phyloP scores from a whole-genome alignment of 805 yeast species.

The Priceomyces carsonii region DNA sequence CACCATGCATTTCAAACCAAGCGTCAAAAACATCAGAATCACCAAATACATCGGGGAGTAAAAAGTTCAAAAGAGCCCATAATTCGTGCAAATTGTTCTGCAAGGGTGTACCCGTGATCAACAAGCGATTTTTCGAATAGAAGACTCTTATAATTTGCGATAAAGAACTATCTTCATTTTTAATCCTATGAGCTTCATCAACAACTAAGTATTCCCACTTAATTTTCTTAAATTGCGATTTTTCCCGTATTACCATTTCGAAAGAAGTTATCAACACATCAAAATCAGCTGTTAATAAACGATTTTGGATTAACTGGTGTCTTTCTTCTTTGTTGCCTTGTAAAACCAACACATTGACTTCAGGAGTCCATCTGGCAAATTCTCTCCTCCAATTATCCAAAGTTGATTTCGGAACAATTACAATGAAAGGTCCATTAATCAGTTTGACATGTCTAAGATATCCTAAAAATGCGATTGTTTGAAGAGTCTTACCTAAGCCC shows the following conservation, averaged over 20 bases:
- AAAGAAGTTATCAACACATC: slow-evolving; percentile 91
- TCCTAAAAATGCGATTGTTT: slow-evolving; percentile 90
- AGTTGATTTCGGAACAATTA: slow-evolving; percentile 94
- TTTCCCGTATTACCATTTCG: slow-evolving; percentile 92
- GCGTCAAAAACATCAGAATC: slow-evolving; percentile 88
- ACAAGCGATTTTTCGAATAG: slow-evolving; percentile 77
- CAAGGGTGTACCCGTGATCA: slow-evolving; percentile 94
- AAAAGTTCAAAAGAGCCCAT: slow-evolving; percentile 91
- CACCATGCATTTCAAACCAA: slow-evolving; percentile 71
- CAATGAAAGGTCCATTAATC: slow-evolving; percentile 86
- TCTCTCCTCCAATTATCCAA: slow-evolving; percentile 96
- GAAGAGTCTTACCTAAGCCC: slow-evolving; percentile 97
- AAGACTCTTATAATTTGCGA: slow-evolving; percentile 91
- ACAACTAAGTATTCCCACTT: slow-evolving; percentile 93
- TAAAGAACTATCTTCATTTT: slow-evolving; percentile 88
- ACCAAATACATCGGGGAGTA: slow-evolving; percentile 92
- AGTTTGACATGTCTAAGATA: slow-evolving; percentile 76
- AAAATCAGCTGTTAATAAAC: slow-evolving; percentile 70
- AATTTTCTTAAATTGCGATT: slow-evolving; percentile 72
- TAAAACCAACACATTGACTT: slow-evolving; percentile 77
- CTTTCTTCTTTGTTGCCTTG: slow-evolving; percentile 92
- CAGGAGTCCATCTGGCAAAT: slow-evolving; percentile 95
- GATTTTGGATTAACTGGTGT: slow-evolving; percentile 53
- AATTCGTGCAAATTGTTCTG: slow-evolving; percentile 94
- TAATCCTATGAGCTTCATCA: slow-evolving; percentile 96